phyloP scores from a whole-genome alignment of 2,329 filamentous ascomycete genomes.

The Amphichorda felina region DNA sequence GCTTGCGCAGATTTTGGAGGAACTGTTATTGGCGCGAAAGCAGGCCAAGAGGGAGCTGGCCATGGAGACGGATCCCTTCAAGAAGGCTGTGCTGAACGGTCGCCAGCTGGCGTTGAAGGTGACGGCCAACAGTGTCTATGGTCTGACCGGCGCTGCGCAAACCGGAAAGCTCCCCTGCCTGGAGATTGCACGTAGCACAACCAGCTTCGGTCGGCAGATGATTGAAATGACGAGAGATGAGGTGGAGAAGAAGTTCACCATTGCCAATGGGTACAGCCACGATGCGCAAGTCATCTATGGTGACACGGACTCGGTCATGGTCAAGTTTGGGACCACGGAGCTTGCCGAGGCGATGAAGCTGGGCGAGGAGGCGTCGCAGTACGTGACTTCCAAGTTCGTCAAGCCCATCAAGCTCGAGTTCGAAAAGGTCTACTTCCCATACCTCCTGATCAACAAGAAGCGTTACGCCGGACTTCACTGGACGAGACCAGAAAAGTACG shows the following conservation, averaged over 20 bases:
- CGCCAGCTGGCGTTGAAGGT: constrained; percentile 92
- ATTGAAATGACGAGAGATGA: constrained; percentile 98
- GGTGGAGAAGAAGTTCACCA: constrained; percentile 79
- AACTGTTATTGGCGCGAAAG: constrained; percentile 84
- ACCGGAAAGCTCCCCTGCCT: constrained; percentile 93
- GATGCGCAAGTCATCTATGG: constrained; percentile 97
- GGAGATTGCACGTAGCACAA: constrained; percentile 91
- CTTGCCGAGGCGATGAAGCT: constrained; percentile 85
- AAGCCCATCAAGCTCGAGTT: constrained; percentile 99
- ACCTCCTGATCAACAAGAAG: constrained; percentile 99
- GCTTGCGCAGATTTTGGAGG: constrained; percentile 89
- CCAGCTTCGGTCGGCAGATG: constrained; percentile 95
- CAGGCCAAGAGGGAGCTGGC: constrained; percentile 85
- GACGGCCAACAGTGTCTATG: constrained; percentile 96
- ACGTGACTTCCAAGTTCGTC: constrained; percentile 82
- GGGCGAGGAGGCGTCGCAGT: constrained; percentile 83
- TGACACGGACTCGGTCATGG: constrained; percentile 99
- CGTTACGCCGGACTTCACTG: constrained; percentile 96
- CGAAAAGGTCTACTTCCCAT: constrained; percentile 97
- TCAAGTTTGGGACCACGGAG: constrained; percentile 89
- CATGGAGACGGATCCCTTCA: constrained; percentile 86
- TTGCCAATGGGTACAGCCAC: constrained; percentile 88
- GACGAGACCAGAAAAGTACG: constrained; percentile 88
- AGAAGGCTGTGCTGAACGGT: constrained; percentile 95
- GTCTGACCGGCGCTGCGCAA: constrained; percentile 79